phyloP scores from a whole-genome alignment of 2,329 filamentous ascomycete genomes.

The Albophoma yamanashiensis region DNA sequence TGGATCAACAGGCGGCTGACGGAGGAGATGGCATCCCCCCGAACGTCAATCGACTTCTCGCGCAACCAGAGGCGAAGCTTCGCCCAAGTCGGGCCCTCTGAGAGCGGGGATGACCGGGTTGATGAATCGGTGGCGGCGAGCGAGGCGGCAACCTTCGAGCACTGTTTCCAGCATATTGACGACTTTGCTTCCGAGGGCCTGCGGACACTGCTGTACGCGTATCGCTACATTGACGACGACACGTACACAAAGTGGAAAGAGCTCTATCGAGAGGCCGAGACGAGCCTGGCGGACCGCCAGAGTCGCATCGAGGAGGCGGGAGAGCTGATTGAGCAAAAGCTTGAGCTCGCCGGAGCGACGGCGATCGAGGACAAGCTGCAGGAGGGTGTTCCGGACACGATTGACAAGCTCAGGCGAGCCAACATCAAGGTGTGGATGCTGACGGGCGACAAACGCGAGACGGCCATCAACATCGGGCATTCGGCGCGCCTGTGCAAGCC shows the following conservation, averaged over 20 bases:
- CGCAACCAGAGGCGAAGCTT: conserved; percentile 13
- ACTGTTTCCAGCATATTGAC: conserved; percentile 79
- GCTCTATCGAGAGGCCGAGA: conserved; percentile 64
- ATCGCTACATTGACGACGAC: conserved; percentile 61
- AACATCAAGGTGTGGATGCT: conserved; percentile 93
- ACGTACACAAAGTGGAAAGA: conserved; percentile 70
- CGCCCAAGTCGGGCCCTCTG: conserved; percentile 12
- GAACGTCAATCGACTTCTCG: conserved; percentile 14
- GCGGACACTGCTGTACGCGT: conserved; percentile 70
- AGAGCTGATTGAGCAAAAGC: conserved; percentile 64
- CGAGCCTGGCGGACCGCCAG: conserved; percentile 66
- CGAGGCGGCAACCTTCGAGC: conserved; percentile 58
- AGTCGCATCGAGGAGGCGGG: conserved; percentile 67
- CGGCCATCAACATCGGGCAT: conserved; percentile 78
- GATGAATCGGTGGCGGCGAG: conserved; percentile 33
- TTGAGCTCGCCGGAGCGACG: conserved; percentile 73
- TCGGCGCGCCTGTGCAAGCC: conserved; percentile 59
- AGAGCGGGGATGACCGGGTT: conserved; percentile 30
- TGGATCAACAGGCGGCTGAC: conserved; percentile 8
- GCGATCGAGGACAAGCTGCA: conserved; percentile 88
- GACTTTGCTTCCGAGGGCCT: conserved; percentile 81
- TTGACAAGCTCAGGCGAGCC: conserved; percentile 71
- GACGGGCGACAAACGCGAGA: conserved; percentile 80
- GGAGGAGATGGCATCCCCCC: conserved; percentile 12
- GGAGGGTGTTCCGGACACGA: conserved; percentile 72